Base-by-base conservation (phyloP, 139 green algal species). In the Gonium pectorale region DNA sequence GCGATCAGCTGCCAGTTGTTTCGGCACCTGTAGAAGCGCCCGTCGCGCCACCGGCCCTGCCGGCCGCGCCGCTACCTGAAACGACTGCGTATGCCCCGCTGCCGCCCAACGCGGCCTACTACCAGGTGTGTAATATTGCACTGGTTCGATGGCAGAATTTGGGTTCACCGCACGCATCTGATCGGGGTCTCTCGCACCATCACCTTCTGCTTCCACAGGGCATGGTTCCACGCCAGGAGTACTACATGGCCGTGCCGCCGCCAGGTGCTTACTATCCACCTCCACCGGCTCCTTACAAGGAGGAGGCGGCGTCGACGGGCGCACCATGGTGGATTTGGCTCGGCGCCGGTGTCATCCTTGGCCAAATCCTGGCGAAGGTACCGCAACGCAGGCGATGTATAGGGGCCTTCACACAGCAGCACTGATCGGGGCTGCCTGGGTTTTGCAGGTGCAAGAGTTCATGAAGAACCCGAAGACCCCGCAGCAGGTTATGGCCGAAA, bases 401-500 rank as follows among this genome's bases (percentile, higher is more conserved):
- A 19, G 6, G 4, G 24, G 31, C 8, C 26, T 56, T 31, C 38
- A 52, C 35, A 44, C 49, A 56, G 13, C 17, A 56, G 49, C 49
- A 13, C 2, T 22, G 5, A 22, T 13, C 6, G 7, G 51, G 6
- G n/a, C n/a, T n/a, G n/a, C n/a, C n/a, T n/a, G n/a, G n/a, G n/a
- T n/a, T n/a, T n/a, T 13, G 54, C 90, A 94, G 90, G 88, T 92
- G 0, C 85, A 91, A 41, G 87, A 94, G 51, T 85, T 91, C 35
- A 92, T 91, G 86, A 90, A 91, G 85, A 94, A 91, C 77, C 87
- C 87, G 33, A 91, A 94, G 88, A 90, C 83, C 1, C 91, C 91
- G 3, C 91, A 94, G 87, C 84, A 90, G 38, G 90, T 94, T 51
- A 94, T 94, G 91, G 79, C 83, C 21, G 91, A 94, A 66, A 94